A percentile compares a stretch with the other conserved stretches of the same genome.
Evolutionary conservation across 306 rosid species (phyloP).

Genomic region (Acacia crassicarpa): DNA sequence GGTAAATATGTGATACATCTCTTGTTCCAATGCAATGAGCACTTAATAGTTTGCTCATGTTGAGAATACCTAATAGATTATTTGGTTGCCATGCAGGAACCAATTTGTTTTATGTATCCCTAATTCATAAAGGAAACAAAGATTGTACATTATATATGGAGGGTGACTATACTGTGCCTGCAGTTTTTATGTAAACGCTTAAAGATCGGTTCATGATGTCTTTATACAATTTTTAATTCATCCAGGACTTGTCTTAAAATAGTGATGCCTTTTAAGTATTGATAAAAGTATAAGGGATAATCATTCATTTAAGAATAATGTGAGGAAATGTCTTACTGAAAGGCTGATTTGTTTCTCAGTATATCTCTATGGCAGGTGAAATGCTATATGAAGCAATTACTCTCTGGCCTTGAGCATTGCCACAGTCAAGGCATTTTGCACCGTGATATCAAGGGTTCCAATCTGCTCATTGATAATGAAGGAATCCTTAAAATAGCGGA

Average conservation of each 20-base stretch:
- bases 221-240: constrained; percentile 11
- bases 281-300: neutral
- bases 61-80: constrained; percentile 16
- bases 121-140: constrained; percentile 29
- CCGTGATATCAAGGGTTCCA: constrained; percentile 98
- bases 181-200: constrained; percentile 17
- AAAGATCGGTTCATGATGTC: constrained; percentile 14
- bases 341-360: constrained; percentile 49
- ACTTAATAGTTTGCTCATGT: constrained; percentile 18
- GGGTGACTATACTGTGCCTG: constrained; percentile 14
- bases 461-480: constrained; percentile 83
- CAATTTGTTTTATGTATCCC: constrained; percentile 8
- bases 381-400: constrained; percentile 93
- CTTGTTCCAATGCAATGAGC: neutral
- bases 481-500: constrained; percentile 95
- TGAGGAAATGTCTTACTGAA: constrained; percentile 29
- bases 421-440: constrained; percentile 89
- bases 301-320: neutral
- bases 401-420: constrained; percentile 98
- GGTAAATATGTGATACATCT: neutral
- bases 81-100: constrained; percentile 25
- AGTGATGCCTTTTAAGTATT: constrained; percentile 10
- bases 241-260: neutral
- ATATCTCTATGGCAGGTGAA: constrained; percentile 73
- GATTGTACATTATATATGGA: neutral